Evolutionary conservation across 176 grass and related monocot genomes (phyloP).

Genomic region (Carex parvula): DNA sequence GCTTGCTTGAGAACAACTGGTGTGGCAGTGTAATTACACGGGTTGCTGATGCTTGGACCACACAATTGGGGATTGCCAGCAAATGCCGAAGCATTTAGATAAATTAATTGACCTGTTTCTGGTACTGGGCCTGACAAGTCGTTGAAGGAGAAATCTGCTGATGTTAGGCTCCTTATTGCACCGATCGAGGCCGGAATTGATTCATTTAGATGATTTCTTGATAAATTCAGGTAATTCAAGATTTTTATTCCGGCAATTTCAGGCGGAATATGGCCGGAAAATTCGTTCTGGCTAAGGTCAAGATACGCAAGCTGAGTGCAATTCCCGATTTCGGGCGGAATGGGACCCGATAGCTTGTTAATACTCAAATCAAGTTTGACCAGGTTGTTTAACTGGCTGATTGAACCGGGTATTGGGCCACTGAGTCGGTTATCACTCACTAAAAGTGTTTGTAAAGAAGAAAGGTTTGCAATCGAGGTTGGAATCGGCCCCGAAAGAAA

Average conservation of each 20-base stretch:
- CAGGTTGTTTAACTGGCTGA: conserved; percentile 45
- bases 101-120: conserved; percentile 58
- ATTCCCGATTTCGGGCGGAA: conserved; percentile 39
- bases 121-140: conserved; percentile 59
- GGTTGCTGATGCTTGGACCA: conserved; percentile 35
- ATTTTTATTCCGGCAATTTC: conserved; percentile 51
- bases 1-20: background rate
- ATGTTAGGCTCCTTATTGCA: conserved; percentile 76
- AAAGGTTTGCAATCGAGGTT: conserved; percentile 44
- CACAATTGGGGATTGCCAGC: conserved; percentile 68
- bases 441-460: conserved; percentile 63
- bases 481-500: conserved; percentile 66
- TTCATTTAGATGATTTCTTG: conserved; percentile 54
- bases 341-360: conserved; percentile 43
- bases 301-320: conserved; percentile 80
- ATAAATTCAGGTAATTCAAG: conserved; percentile 81
- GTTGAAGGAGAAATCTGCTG: conserved; percentile 84
- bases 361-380: conserved; percentile 76
- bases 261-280: conserved; percentile 48
- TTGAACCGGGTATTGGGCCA: conserved; percentile 41
- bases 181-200: conserved; percentile 60
- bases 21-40: conserved; percentile 22
- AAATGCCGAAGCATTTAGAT: conserved; percentile 77
- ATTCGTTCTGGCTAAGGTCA: conserved; percentile 80
- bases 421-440: conserved; percentile 49